Base-by-base conservation (phyloP, 257 asterid genomes). In the Lycium ferocissimum region DNA sequence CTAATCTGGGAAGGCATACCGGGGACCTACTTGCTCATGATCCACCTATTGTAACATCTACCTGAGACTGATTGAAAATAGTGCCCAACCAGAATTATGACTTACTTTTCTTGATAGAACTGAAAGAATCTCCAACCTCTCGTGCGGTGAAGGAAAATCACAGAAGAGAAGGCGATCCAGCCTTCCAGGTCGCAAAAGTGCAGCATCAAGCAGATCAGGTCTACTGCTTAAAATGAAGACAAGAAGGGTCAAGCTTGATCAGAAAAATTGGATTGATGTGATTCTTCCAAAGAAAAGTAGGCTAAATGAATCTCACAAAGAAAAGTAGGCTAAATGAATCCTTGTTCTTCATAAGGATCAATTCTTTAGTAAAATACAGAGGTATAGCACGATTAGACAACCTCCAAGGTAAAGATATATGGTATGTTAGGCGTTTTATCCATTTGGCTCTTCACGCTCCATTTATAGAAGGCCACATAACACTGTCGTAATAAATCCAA, bases 121-220 rank as follows among this genome's bases (percentile, higher is more conserved):
- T 82, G 85, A 79, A 71, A 95, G 97, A 90, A 97, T 92, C 83
- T 95, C 98, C 88, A 87, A 87, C 89, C 99, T 93, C 90, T 95
- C 98, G 83, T 72, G 89, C 58, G 14, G 91, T 12, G 98, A 91
- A 49, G 98, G 99, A 86, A 97, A 95, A 91, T 97, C 98, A 81
- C 99, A 95, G 90, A 94, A 95, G 87, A 97, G 91, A 83, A 95
- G 99, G 75, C 98, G 92, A 85, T 95, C 98, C 86, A 94, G 92
- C 90, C 98, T 93, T 87, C 99, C 98, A 71, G 99, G 99, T 79
- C 98, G 93, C 79, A 97, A 83, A 86, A 97, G 98, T 75, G 99
- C 99, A 91, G 98, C 98, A 93, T 97, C 99, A 84, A 97, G 98
- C 92, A 97, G 88, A 91, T 97, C 99, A 14, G 99, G 99, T 73